phyloP scores from a whole-genome alignment of 306 rosid species.

The Canavalia ensiformis region DNA sequence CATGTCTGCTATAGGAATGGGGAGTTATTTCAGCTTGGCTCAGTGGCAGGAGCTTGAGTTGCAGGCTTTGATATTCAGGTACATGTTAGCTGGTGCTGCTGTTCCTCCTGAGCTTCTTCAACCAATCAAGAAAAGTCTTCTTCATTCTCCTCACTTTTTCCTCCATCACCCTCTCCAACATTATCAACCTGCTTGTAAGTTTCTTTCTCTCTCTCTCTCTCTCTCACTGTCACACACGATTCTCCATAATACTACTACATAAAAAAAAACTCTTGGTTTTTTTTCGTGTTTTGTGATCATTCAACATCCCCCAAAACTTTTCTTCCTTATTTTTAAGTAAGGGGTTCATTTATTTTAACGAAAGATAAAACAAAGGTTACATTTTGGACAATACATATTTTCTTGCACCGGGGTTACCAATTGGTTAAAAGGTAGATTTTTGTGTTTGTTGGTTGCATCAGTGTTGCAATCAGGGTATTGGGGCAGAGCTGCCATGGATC shows the following conservation, averaged over 20 bases:
- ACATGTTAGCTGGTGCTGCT: slow-evolving; percentile 87
- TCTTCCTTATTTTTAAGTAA: not conserved
- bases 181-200: slow-evolving; percentile 79
- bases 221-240: not conserved
- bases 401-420: slow-evolving; percentile 42
- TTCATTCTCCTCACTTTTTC: slow-evolving; percentile 57
- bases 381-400: slow-evolving; percentile 9
- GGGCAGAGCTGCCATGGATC: slow-evolving; percentile 97
- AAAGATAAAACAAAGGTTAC: not conserved
- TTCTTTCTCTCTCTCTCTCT: not conserved
- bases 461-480: slow-evolving; percentile 89
- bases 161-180: slow-evolving; percentile 75
- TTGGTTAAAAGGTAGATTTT: not conserved
- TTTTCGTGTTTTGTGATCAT: slow-evolving; percentile 28
- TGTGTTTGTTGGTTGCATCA: slow-evolving; percentile 40
- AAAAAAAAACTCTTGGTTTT: not conserved
- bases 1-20: slow-evolving; percentile 64
- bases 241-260: not conserved
- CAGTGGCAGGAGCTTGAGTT: slow-evolving; percentile 99
- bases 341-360: not conserved
- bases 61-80: slow-evolving; percentile 88
- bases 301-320: not conserved
- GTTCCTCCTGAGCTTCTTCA: slow-evolving; percentile 93
- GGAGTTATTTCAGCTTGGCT: slow-evolving; percentile 78
- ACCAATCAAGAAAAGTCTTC: slow-evolving; percentile 85